A percentile compares a stretch with the other conserved stretches of the same genome.
Conservation (phyloP, 331 rosid genomes). For the Acacia pycnantha region DNA sequence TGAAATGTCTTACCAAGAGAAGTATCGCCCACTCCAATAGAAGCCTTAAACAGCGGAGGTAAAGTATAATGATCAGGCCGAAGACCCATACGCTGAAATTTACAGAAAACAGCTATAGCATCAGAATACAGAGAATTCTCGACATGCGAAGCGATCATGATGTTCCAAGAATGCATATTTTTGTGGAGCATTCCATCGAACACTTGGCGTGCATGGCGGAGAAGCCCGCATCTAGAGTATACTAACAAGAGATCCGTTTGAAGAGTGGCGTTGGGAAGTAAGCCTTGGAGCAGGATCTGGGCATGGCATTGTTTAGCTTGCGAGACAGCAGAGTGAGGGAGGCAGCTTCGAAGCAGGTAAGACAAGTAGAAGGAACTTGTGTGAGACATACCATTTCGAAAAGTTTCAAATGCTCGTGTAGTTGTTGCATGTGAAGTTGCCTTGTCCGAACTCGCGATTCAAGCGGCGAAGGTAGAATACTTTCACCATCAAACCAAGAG, state of each 20-base stretch:
- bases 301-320: constrained; percentile 60
- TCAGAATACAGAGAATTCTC: constrained; percentile 31
- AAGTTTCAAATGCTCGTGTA: neutral
- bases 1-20: constrained; percentile 51
- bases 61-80: constrained; percentile 66
- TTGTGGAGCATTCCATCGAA: constrained; percentile 54
- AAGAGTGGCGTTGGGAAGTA: constrained; percentile 49
- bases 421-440: neutral
- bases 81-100: constrained; percentile 34
- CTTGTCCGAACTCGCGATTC: too few relatives aligned
- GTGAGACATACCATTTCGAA: constrained; percentile 30
- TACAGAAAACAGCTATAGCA: constrained; percentile 35
- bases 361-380: constrained; percentile 33
- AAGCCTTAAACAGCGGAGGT: constrained; percentile 53
- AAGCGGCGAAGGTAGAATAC: too few relatives aligned
- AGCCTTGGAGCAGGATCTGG: constrained; percentile 47
- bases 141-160: constrained; percentile 54
- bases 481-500: too few relatives aligned
- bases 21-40: constrained; percentile 37
- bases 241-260: constrained; percentile 57
- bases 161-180: constrained; percentile 79
- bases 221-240: constrained; percentile 40
- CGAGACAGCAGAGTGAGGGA: constrained; percentile 25
- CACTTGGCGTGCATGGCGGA: constrained; percentile 48
- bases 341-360: constrained; percentile 46